Evolutionary conservation across 176 grass and related monocot species (phyloP).

Genomic region (Ampelocalamus luodianensis): DNA sequence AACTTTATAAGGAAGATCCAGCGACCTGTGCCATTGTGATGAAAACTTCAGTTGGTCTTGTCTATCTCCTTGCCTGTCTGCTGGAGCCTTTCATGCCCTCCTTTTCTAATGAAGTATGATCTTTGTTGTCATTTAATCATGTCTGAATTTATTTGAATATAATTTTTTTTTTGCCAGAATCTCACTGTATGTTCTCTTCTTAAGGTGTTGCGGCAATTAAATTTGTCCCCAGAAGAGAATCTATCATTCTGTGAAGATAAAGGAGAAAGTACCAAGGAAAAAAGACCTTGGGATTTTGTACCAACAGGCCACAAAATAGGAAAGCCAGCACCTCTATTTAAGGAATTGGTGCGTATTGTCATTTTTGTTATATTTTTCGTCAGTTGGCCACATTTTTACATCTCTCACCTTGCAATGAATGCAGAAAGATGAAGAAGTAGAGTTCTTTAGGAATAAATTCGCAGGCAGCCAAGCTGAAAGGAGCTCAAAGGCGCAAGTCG

Average conservation of each 20-base stretch:
- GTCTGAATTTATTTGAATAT: background rate
- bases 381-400: slow-evolving; percentile 11
- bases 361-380: slow-evolving; percentile 15
- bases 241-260: slow-evolving; percentile 83
- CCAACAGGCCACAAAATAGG: slow-evolving; percentile 82
- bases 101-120: slow-evolving; percentile 82
- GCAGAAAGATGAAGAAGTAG: slow-evolving; percentile 88
- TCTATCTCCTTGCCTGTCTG: slow-evolving; percentile 87
- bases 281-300: slow-evolving; percentile 83
- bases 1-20: slow-evolving; percentile 83
- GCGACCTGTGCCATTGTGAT: slow-evolving; percentile 79
- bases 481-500: slow-evolving; percentile 67
- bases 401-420: slow-evolving; percentile 34
- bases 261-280: slow-evolving; percentile 65
- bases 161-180: background rate
- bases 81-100: slow-evolving; percentile 93
- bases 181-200: slow-evolving; percentile 6
- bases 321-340: slow-evolving; percentile 83
- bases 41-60: slow-evolving; percentile 92
- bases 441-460: slow-evolving; percentile 68
- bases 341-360: slow-evolving; percentile 68
- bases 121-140: slow-evolving; percentile 19
- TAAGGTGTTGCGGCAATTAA: slow-evolving; percentile 79
- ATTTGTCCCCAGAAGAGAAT: slow-evolving; percentile 62
- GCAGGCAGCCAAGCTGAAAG: slow-evolving; percentile 90